Evolutionary conservation across 345 rosid species (phyloP).

Genomic region (Populus deltoides): DNA sequence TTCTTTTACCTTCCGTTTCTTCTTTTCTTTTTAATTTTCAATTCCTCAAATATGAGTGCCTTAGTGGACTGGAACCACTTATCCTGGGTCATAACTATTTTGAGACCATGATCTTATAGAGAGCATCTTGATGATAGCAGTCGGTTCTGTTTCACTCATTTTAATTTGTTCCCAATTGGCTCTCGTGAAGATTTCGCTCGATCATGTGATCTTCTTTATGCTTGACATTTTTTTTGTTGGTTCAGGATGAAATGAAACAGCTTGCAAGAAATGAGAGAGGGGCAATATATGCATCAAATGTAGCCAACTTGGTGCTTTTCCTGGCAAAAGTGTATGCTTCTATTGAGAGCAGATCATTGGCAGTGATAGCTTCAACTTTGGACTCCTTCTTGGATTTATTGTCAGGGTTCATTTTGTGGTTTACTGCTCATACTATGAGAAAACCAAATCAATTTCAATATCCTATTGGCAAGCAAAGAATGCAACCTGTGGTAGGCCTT

Average conservation of each 20-base stretch:
- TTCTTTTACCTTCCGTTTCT: too few relatives aligned
- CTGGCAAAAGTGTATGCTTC: constrained; percentile 38
- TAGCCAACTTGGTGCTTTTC: constrained; percentile 45
- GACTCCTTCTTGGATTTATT: constrained; percentile 44
- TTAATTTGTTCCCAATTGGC: not conserved
- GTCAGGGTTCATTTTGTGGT: constrained; percentile 50
- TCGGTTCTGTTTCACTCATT: not conserved
- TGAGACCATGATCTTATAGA: not conserved
- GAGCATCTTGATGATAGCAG: too few relatives aligned
- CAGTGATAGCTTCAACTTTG: constrained; percentile 42
- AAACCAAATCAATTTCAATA: constrained; percentile 36
- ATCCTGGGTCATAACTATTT: not conserved
- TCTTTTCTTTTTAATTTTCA: too few relatives aligned
- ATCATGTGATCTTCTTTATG: not conserved
- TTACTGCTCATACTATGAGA: constrained; percentile 40
- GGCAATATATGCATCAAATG: constrained; percentile 41
- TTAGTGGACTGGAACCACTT: not conserved
- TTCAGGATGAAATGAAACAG: constrained; percentile 31
- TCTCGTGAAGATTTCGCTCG: not conserved
- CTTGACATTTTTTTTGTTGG: not conserved
- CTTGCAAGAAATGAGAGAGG: constrained; percentile 29
- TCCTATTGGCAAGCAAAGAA: constrained; percentile 50
- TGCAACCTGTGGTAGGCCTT: constrained; percentile 44
- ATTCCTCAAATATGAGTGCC: not conserved
- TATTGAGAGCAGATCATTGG: constrained; percentile 32